Percentiles rank a stretch among this genome's conserved stretches.
phyloP scores from a whole-genome alignment of 306 rosid species.

The Luffa acutangula region DNA sequence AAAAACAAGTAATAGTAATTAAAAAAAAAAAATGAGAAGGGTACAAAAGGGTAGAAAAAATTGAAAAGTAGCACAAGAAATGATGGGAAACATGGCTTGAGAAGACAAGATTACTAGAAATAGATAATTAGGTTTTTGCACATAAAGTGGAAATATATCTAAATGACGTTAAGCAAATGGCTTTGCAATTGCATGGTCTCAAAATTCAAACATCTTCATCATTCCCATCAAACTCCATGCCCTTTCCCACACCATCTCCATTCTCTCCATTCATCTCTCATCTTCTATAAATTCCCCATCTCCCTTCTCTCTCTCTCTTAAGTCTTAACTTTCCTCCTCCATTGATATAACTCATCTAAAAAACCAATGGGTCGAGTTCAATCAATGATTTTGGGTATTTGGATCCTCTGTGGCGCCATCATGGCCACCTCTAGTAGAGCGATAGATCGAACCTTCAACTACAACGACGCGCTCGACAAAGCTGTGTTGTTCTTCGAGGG shows the following conservation, averaged over 20 bases:
- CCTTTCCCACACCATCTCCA: neutral
- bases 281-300: neutral
- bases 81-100: neutral
- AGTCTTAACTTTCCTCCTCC: neutral
- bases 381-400: neutral
- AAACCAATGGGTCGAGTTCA: neutral
- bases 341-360: neutral
- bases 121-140: neutral
- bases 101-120: neutral
- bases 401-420: neutral
- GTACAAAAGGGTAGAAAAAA: neutral
- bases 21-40: too few relatives aligned
- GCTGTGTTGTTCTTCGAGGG: slow-evolving; percentile 77
- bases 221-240: neutral
- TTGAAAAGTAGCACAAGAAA: neutral
- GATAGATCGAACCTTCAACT: slow-evolving; percentile 6
- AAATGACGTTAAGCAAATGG: neutral
- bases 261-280: neutral
- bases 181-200: neutral
- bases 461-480: slow-evolving; percentile 55
- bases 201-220: neutral
- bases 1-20: neutral
- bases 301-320: neutral
- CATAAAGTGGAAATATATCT: neutral
- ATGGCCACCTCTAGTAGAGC: too few relatives aligned